Evolutionary conservation across 257 asterid species (phyloP).

Genomic region (Ocimum tenuiflorum): DNA sequence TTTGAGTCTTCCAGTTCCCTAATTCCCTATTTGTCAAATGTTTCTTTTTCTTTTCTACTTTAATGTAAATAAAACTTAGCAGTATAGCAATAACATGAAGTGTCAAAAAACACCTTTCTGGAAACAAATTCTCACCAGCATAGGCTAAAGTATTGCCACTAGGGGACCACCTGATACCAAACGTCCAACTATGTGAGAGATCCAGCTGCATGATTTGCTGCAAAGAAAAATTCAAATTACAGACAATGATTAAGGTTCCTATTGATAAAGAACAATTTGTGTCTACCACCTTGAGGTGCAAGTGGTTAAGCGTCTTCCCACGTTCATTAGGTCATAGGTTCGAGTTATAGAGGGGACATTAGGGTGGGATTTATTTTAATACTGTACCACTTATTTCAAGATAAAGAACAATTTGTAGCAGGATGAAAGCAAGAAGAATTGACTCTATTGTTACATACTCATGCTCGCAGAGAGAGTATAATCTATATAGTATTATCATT

Average conservation of each 20-base stretch:
- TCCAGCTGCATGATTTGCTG: conserved; percentile 99
- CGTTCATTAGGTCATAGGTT: too few relatives aligned
- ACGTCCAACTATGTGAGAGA: conserved; percentile 90
- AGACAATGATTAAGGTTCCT: too few relatives aligned
- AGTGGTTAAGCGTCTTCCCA: too few relatives aligned
- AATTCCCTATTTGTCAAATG: background rate
- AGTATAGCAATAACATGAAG: conserved; percentile 3
- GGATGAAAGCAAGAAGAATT: background rate
- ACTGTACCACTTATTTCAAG: too few relatives aligned
- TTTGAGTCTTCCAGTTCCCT: background rate
- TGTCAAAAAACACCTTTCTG: conserved; percentile 1
- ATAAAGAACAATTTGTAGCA: background rate
- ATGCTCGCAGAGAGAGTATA: background rate
- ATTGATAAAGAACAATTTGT: too few relatives aligned
- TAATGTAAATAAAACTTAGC: background rate
- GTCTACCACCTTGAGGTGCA: too few relatives aligned
- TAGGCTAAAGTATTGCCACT: conserved; percentile 86
- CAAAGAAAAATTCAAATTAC: conserved; percentile 5
- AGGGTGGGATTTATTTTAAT: too few relatives aligned
- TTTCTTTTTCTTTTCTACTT: background rate
- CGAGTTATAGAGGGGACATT: too few relatives aligned
- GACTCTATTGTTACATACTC: background rate
- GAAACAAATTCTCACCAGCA: conserved; percentile 52
- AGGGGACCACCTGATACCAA: conserved; percentile 96
- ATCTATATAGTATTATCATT: background rate